Evolutionary conservation across 176 grass and related monocot species (phyloP), one percentile per base, ranked within the genome.

Genomic region (Pontederia crassipes): DNA sequence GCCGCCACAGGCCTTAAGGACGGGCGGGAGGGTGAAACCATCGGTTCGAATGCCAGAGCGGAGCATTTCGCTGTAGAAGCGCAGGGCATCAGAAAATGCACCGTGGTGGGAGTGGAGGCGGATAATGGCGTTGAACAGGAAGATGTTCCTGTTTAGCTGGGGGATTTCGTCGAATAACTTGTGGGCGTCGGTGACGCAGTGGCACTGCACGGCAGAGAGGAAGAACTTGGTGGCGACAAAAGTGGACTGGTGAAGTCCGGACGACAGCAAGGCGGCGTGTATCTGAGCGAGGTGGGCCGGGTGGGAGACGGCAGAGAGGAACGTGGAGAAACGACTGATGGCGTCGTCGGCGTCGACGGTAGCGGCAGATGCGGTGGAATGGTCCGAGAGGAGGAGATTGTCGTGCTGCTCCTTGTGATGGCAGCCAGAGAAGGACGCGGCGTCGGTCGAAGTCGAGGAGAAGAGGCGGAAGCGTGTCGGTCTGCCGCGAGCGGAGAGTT

Each of bases 311-410:
- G 53, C 0, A 0, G 65, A 28, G 0, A 84, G 61, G 15, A 77
- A 48, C 49, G 51, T 74, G 1, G 74, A 75, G 53, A 70, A 54
- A 55, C 62, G 66, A 16, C 69, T 65, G 65, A 84, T 54, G 66
- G 2, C 28, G 27, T 20, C 24, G 24, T 35, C 45, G 45, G 16
- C 55, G n/a, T 6, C 68, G 55, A 9, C 20, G 32, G 14, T 8
- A 53, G n/a, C 1, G 15, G 10, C 0, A 20, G 54, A 7, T 14
- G 54, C 12, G 57, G 40, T 17, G 61, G 81, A 69, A 64, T 35
- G 70, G 32, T 77, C 73, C 35, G 68, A 85, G 63, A 80, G 58
- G 8, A 80, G 52, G 62, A 80, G 58, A 62, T 72, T 72, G 0
- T 67, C 73, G 49, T 80, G 82, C 46, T 80, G 77, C 68, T 15